phyloP scores from a whole-genome alignment of 2,329 filamentous ascomycete species.

The Botrytis elliptica region DNA sequence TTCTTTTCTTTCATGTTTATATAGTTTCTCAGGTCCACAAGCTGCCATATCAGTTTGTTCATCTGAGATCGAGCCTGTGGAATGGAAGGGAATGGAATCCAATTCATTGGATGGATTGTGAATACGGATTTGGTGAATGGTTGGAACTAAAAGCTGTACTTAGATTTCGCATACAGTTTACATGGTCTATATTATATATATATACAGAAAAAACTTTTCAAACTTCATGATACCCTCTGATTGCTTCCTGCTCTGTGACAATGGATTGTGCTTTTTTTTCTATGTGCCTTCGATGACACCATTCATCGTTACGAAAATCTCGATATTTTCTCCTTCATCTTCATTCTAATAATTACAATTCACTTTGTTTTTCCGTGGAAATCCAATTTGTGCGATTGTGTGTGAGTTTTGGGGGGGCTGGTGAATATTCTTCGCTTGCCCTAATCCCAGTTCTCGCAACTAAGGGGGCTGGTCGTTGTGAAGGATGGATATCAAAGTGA shows the following conservation, averaged over 20 bases:
- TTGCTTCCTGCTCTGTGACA: neutral
- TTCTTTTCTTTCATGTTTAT: neutral
- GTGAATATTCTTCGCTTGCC: neutral
- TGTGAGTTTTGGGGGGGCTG: neutral
- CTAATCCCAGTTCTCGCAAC: neutral
- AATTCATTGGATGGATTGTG: neutral
- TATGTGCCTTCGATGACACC: neutral
- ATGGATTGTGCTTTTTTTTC: neutral
- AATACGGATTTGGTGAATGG: neutral
- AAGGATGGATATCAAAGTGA: neutral
- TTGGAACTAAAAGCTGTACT: constrained; percentile 3
- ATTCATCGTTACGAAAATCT: neutral
- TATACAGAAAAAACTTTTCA: neutral
- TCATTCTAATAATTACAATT: neutral
- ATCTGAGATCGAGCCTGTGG: neutral
- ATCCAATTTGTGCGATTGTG: neutral
- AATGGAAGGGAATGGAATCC: neutral
- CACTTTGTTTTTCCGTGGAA: neutral
- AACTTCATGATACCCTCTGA: neutral
- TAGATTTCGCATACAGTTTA: neutral
- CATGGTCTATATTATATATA: neutral
- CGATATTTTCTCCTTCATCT: neutral
- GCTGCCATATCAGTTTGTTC: neutral
- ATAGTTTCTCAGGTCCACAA: neutral
- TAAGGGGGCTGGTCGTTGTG: neutral